A percentile compares a stretch with the other conserved stretches of the same genome.
phyloP scores from a whole-genome alignment of 306 rosid species.

The Vicia villosa region DNA sequence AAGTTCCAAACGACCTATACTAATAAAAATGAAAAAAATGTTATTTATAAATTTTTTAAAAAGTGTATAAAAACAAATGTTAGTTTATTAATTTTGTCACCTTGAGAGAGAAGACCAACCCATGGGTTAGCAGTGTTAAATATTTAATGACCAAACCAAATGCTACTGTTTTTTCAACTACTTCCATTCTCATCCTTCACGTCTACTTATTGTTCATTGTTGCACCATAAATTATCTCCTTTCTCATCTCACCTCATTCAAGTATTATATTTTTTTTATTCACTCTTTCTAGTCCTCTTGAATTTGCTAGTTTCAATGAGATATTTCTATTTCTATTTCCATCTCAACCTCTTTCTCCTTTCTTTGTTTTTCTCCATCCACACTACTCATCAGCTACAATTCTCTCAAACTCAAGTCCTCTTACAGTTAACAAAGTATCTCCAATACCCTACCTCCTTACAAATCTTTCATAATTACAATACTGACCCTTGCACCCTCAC shows the following conservation, averaged over 20 bases:
- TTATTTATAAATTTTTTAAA: no score
- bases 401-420: slow-evolving; percentile 60
- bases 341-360: slow-evolving; percentile 49
- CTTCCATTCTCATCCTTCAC: slow-evolving; percentile 30
- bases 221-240: background rate
- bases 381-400: slow-evolving; percentile 54
- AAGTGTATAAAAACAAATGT: no score
- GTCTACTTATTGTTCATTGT: background rate
- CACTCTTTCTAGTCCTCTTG: background rate
- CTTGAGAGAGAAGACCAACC: no score
- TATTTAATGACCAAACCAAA: slow-evolving; percentile 30
- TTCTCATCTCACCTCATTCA: no score
- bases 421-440: slow-evolving; percentile 69
- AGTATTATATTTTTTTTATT: no score
- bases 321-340: slow-evolving; percentile 37
- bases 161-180: slow-evolving; percentile 47
- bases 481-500: slow-evolving; percentile 61
- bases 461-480: slow-evolving; percentile 48
- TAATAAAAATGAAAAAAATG: no score
- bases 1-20: no score
- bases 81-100: no score
- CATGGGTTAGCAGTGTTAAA: no score
- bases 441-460: slow-evolving; percentile 68
- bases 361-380: slow-evolving; percentile 49
- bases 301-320: slow-evolving; percentile 48